Evolutionary conservation across 2,329 filamentous ascomycete species (phyloP), one percentile per base, ranked within the genome.

Genomic region (Cercospora janseana): DNA sequence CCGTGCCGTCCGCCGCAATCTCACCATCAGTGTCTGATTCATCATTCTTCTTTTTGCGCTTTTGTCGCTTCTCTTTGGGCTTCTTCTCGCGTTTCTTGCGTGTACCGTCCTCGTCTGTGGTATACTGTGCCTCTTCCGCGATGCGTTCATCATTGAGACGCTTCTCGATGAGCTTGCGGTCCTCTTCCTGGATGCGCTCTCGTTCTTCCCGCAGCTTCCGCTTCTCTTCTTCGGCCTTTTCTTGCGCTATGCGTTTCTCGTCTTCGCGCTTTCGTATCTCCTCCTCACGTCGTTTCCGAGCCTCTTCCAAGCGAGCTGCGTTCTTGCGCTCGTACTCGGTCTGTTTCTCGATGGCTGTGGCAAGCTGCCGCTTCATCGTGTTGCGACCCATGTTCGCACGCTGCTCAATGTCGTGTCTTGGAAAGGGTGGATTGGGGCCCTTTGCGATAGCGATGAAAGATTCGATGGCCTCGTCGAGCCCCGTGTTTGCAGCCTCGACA

Each of bases 341-440:
- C 68, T 98, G 93, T 59, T 82, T 86, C 58, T 88, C 84, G 40
- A 92, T 81, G 4, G 88, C 86, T 62, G 90, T 84, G 63, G 94
- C 88, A 9, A 98, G 80, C 69, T 98, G 92, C 63, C 88, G 90
- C 58, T 88, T 86, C 73, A 95, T 88, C 1, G 94, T 98, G 68
- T 96, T 95, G 54, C 87, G 85, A 58, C 89, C 91, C 93, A 98
- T 98, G 76, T 88, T 95, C 34, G 93, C 92, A 65, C 94, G 89
- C 71, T 94, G 88, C 69, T 97, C 92, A 27, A 98, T 82, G 60
- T 96, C 89, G 53, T 86, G 80, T 61, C 88, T 86, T 5, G 92
- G 93, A 70, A 96, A 98, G 0, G 93, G 94, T 3, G 93, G 81
- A 54, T 78, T 79, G 49, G 82, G 82, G 27, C 74, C 74, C 57